Evolutionary conservation across 805 yeast species (phyloP).

Genomic region (Ogataea pignaliae): DNA sequence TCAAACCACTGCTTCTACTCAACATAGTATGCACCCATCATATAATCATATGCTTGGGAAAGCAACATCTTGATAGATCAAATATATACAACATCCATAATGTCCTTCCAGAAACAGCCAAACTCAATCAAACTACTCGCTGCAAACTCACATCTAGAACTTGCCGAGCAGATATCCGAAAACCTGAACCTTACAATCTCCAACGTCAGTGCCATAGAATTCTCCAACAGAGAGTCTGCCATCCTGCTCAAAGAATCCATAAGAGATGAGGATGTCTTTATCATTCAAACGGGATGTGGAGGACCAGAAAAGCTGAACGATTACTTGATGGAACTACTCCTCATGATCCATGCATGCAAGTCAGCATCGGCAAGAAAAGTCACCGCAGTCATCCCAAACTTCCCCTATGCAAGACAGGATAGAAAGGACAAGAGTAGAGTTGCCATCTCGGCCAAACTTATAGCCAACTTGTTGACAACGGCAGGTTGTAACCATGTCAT

Average conservation of each 20-base stretch:
- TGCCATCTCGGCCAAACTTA: slow-evolving; percentile 90
- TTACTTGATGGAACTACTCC: slow-evolving; percentile 77
- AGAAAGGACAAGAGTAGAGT: slow-evolving; percentile 95
- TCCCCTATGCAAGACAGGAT: slow-evolving; percentile 97
- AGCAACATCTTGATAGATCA: too few relatives aligned
- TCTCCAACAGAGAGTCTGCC: slow-evolving; percentile 84
- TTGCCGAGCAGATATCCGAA: slow-evolving; percentile 67
- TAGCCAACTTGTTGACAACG: slow-evolving; percentile 86
- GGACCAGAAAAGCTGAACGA: slow-evolving; percentile 77
- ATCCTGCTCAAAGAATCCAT: slow-evolving; percentile 84
- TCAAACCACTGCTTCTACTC: too few relatives aligned
- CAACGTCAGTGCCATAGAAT: slow-evolving; percentile 76
- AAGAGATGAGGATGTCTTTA: slow-evolving; percentile 85
- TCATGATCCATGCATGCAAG: slow-evolving; percentile 90
- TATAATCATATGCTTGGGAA: too few relatives aligned
- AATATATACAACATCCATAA: too few relatives aligned
- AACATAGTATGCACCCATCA: too few relatives aligned
- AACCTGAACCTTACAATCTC: slow-evolving; percentile 65
- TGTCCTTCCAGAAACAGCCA: slow-evolving; percentile 30
- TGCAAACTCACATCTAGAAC: slow-evolving; percentile 79
- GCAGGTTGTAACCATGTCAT: slow-evolving; percentile 96
- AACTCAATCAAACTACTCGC: slow-evolving; percentile 49
- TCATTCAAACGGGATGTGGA: slow-evolving; percentile 83
- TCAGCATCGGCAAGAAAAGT: slow-evolving; percentile 94
- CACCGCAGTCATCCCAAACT: slow-evolving; percentile 92